Percentiles rank a stretch among this genome's conserved stretches.
Evolutionary conservation across 306 rosid species (phyloP).

Genomic region (Cucumis melo): DNA sequence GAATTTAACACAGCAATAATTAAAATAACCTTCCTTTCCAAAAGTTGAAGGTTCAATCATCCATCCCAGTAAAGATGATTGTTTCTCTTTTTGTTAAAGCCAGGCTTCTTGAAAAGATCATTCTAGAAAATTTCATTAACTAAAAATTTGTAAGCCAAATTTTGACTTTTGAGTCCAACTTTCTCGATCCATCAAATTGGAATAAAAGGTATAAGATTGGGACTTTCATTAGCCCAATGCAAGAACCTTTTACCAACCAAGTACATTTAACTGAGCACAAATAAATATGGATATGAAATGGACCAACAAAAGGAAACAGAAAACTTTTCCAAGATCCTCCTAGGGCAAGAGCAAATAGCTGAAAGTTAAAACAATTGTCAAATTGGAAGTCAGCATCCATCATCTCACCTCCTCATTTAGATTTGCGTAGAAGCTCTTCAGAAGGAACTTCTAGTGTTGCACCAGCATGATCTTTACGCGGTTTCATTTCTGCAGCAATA

Average conservation of each 20-base stretch:
- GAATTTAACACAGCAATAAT: too few species aligned
- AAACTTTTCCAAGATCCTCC: not conserved
- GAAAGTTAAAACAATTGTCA: not conserved
- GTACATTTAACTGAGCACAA: not conserved
- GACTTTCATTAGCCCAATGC: not conserved
- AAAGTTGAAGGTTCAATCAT: too few species aligned
- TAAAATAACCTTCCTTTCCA: too few species aligned
- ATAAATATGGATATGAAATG: not conserved
- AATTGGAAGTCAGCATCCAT: not conserved
- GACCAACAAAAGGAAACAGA: not conserved
- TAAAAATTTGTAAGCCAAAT: not conserved
- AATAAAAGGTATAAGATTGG: not conserved
- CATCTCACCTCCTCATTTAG: not conserved
- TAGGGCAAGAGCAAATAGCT: not conserved
- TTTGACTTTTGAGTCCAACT: not conserved
- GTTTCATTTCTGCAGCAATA: slow-evolving; percentile 49
- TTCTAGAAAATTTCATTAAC: not conserved
- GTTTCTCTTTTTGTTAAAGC: not conserved
- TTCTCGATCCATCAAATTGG: not conserved
- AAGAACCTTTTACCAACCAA: not conserved
- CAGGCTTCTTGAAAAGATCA: not conserved
- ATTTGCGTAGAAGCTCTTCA: slow-evolving; percentile 38
- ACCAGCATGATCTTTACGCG: slow-evolving; percentile 69
- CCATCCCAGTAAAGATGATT: too few species aligned
- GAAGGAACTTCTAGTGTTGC: slow-evolving; percentile 86